Base-by-base conservation (phyloP, 2,329 filamentous ascomycete species). In the Pseudopyricularia javanii region DNA sequence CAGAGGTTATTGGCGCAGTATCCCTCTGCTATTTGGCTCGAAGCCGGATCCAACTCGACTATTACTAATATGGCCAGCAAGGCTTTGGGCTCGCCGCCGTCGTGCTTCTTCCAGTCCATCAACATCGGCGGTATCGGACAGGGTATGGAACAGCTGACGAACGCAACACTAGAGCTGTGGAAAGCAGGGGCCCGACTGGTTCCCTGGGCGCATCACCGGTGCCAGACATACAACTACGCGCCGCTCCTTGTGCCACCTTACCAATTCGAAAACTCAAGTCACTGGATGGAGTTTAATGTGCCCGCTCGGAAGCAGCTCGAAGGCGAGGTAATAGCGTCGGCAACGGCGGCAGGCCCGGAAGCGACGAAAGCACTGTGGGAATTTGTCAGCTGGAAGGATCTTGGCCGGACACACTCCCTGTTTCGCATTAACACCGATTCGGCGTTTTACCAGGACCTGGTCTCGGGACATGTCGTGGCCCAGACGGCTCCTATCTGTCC, bases 381-480 rank as follows among this genome's bases (percentile, higher is more conserved):
- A n/a, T n/a, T n/a, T n/a, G n/a, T n/a, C n/a, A n/a, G n/a, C n/a
- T n/a, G n/a, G n/a, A n/a, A n/a, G n/a, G n/a, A n/a, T n/a, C n/a
- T n/a, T n/a, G n/a, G n/a, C n/a, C n/a, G n/a, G n/a, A n/a, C n/a
- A n/a, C n/a, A n/a, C 0, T 63, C 65, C 0, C 60, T 64, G 0
- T 76, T 75, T 63, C 63, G 63, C 0, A 62, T 76, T 59, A 71
- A 74, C 55, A 71, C 70, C 0, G 53, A 34, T 3, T 61, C 56
- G 0, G 52, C 63, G 0, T 59, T 66, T 34, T 77, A 68, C 56
- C 48, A 66, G 20, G 28, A 56, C 0, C 53, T 68, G 2, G 50
- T 75, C 0, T 53, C 59, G 0, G 66, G 65, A 6, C 72, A 77
- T 54, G 45, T 69, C 2, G 68, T 73, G 43, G 66, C 64, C 0